Evolutionary conservation across 2,329 filamentous ascomycete species (phyloP).

Genomic region (Stenocarpella maydis): DNA sequence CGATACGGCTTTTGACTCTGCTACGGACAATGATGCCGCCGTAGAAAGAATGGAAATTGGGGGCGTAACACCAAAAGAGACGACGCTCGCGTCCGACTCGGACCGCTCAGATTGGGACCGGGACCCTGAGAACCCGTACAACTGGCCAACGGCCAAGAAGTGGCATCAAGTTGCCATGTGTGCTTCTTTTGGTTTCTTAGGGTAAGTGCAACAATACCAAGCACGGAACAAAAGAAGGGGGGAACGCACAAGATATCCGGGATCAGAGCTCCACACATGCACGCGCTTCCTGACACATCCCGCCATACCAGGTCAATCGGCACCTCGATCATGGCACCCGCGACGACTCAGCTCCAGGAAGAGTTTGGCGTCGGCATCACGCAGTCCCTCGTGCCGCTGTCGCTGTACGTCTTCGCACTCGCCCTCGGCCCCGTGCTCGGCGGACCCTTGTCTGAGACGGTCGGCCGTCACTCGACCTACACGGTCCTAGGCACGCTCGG

Average conservation of each 20-base stretch:
- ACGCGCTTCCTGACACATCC: constrained; percentile 24
- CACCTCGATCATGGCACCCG: constrained; percentile 62
- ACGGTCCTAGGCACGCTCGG: constrained; percentile 54
- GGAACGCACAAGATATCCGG: too few species aligned
- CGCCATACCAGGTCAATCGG: constrained; percentile 56
- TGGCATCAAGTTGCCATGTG: constrained; percentile 48
- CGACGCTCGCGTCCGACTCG: not conserved
- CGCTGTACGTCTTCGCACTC: constrained; percentile 68
- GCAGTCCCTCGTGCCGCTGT: constrained; percentile 64
- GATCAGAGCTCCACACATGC: too few species aligned
- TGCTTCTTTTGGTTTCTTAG: constrained; percentile 50
- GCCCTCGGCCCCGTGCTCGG: constrained; percentile 66
- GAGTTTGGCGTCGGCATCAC: constrained; percentile 64
- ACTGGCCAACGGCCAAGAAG: constrained; percentile 57
- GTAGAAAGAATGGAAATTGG: not conserved
- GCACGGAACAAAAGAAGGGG: not conserved
- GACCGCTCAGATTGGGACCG: constrained; percentile 45
- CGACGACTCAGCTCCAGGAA: constrained; percentile 53
- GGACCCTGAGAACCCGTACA: constrained; percentile 58
- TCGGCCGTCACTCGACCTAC: constrained; percentile 64
- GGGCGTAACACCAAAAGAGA: not conserved
- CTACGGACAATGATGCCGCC: not conserved
- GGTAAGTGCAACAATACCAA: constrained; percentile 43
- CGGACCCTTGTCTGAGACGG: constrained; percentile 65
- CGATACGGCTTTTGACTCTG: not conserved